Evolutionary conservation across 192 early-diverging fungal species (phyloP), one percentile per base, ranked within the genome.

Genomic region (Ambispora gerdemannii): DNA sequence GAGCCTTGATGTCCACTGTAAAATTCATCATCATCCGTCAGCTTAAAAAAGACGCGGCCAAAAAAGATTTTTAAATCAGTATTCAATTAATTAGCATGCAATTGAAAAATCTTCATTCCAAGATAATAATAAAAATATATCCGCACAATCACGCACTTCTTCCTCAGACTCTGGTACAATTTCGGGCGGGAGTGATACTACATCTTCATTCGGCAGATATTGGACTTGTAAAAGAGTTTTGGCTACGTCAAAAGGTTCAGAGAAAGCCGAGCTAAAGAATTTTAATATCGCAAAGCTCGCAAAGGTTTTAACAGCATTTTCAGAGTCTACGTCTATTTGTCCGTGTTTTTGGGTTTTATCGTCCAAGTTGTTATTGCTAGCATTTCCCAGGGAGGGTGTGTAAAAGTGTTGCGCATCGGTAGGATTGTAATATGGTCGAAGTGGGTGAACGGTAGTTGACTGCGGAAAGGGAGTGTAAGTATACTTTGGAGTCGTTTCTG

Each of bases 181-280:
- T 34, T 67, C 66, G 24, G 11, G 10, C 1, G 55, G 62, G 38
- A 67, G 55, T 8, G 64, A 65, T 36, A 79, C 73, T 33, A 80
- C 83, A 66, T 81, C 80, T 53, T 87, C 82, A 32, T 81, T 76
- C 22, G 91, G 91, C 25, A 86, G 50, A 68, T 89, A 87, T 76
- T 91, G 90, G 25, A 91, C 88, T 76, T 93, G 90, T 38, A 90
- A 67, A n/a, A 93, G 70, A 22, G 89, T 91, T 63, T 87, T 87
- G 19, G 81, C 79, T 1, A 84, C 79, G 50, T 84, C 86, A 67
- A 91, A 89, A 0, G 91, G 91, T 11, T 80, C 80, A 4, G 83
- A 78, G 3, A 86, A 60, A 30, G 87, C 81, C 0, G 86, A 76
- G 11, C 84, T 81, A n/a, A 89, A 52, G 53, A 81, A 88, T 71